These are phyloP conservation scores for Alternaria arborescens DNA, from an alignment of 2,329 filamentous ascomycete species.

Conservation along the genomic window DNA sequence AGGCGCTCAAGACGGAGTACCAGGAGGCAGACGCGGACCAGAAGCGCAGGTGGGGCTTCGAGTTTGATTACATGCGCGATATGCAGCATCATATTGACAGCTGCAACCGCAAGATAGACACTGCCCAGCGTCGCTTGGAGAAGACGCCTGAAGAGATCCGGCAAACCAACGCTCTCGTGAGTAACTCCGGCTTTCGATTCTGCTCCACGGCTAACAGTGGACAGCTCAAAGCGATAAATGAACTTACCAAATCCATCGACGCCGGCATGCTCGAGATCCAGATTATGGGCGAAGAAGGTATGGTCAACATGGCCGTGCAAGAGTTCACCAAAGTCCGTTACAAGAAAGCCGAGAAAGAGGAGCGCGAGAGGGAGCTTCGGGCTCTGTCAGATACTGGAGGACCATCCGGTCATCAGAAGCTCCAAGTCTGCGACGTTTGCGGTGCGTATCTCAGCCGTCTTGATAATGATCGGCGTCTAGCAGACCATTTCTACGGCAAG, in stretches of 20 bases:
- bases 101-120: slow-evolving; percentile 92
- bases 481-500: slow-evolving; percentile 98
- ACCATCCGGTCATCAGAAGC: slow-evolving; percentile 93
- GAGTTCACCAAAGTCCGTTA: slow-evolving; percentile 88
- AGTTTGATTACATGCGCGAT: slow-evolving; percentile 96
- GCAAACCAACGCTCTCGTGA: slow-evolving; percentile 85
- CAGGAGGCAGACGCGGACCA: slow-evolving; percentile 75
- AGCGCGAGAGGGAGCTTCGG: slow-evolving; percentile 88
- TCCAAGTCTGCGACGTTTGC: slow-evolving; percentile 98
- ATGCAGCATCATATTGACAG: slow-evolving; percentile 97
- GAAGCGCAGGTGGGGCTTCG: slow-evolving; percentile 83
- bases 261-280: slow-evolving; percentile 85
- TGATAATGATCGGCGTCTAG: slow-evolving; percentile 91
- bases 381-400: slow-evolving; percentile 90
- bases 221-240: slow-evolving; percentile 81
- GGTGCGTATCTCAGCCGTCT: slow-evolving; percentile 91
- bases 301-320: slow-evolving; percentile 82
- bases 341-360: slow-evolving; percentile 80
- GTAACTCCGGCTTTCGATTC: slow-evolving; percentile 19
- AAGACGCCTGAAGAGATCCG: slow-evolving; percentile 98
- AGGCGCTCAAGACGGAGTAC: slow-evolving; percentile 89
- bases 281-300: slow-evolving; percentile 81
- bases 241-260: slow-evolving; percentile 79
- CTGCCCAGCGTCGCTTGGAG: slow-evolving; percentile 86
- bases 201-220: slow-evolving; percentile 21